These are phyloP conservation scores for Aspergillus felis DNA, from an alignment of 2,329 filamentous ascomycete genomes.

Conservation along the genomic window DNA sequence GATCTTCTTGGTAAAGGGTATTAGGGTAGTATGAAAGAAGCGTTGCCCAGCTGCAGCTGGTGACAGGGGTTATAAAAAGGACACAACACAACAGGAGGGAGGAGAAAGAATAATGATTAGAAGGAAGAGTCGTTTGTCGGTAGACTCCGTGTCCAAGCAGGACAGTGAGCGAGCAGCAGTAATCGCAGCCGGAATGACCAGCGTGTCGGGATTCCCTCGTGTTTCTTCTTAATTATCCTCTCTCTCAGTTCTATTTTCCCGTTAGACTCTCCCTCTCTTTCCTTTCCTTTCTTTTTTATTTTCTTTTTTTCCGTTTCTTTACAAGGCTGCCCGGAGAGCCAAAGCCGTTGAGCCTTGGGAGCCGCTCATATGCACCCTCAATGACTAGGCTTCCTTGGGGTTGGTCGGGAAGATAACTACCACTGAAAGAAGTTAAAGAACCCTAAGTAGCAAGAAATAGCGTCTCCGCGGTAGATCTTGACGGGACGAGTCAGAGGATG, in stretches of 20 bases:
- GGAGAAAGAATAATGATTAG: conserved; percentile 8
- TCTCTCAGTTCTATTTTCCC: conserved; percentile 2
- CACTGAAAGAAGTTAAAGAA: conserved; percentile 22
- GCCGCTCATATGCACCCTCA: conserved; percentile 10
- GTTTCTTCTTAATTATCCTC: conserved; percentile 1
- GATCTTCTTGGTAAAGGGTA: not conserved
- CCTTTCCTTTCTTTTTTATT: conserved; percentile 1
- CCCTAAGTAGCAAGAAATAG: conserved; percentile 18
- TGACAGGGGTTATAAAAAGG: conserved; percentile 1
- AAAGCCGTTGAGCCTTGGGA: conserved; percentile 4
- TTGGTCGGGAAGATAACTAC: conserved; percentile 15
- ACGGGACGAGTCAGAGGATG: conserved; percentile 14
- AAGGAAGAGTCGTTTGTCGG: conserved; percentile 15
- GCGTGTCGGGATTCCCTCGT: conserved; percentile 5
- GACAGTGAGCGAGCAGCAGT: conserved; percentile 7
- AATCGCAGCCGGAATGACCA: conserved; percentile 1
- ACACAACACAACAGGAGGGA: conserved; percentile 3
- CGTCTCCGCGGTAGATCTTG: conserved; percentile 22
- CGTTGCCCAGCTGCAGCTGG: conserved; percentile 9
- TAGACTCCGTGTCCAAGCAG: conserved; percentile 9
- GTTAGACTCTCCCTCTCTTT: not conserved
- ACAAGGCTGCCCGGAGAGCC: not conserved
- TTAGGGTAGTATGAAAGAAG: not conserved
- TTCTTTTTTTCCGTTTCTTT: not conserved
- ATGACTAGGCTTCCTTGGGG: conserved; percentile 18